Evolutionary conservation across 495 filamentous ascomycete genomes (phyloP).

Genomic region (Talaromyces ruber): DNA sequence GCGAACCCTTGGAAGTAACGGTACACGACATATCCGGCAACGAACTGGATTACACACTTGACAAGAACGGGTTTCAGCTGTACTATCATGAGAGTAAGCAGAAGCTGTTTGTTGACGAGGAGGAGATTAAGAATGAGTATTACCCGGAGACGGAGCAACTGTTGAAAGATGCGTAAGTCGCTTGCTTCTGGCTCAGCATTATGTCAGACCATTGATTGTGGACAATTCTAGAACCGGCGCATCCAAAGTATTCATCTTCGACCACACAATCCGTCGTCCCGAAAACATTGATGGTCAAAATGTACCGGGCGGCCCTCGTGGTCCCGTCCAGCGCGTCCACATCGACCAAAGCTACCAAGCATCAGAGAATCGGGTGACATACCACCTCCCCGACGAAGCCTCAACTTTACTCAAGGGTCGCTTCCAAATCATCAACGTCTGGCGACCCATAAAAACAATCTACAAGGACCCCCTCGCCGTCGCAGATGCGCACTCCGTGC

Average conservation of each 20-base stretch:
- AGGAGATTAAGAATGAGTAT: slow-evolving; percentile 55
- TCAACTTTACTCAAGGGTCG: slow-evolving; percentile 51
- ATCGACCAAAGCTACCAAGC: slow-evolving; percentile 65
- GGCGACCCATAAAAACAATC: slow-evolving; percentile 63
- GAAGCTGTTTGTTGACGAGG: slow-evolving; percentile 53
- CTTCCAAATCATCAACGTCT: slow-evolving; percentile 74
- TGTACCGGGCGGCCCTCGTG: slow-evolving; percentile 29
- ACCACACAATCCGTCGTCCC: slow-evolving; percentile 65
- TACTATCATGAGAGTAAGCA: slow-evolving; percentile 38
- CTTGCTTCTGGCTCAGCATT: neutral
- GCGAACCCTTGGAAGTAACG: slow-evolving; percentile 18
- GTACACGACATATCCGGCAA: slow-evolving; percentile 41
- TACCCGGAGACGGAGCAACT: slow-evolving; percentile 61
- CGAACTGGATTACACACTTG: slow-evolving; percentile 41
- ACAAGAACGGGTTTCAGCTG: slow-evolving; percentile 42
- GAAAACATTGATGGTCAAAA: slow-evolving; percentile 16
- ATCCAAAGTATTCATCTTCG: slow-evolving; percentile 58
- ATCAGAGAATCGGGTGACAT: slow-evolving; percentile 42
- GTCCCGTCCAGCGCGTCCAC: slow-evolving; percentile 60
- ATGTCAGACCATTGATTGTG: neutral
- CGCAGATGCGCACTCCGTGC: slow-evolving; percentile 42
- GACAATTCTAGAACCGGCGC: slow-evolving; percentile 37
- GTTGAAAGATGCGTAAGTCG: slow-evolving; percentile 47
- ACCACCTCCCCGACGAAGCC: slow-evolving; percentile 58
- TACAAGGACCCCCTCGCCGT: slow-evolving; percentile 54